Evolutionary conservation across 2,329 filamentous ascomycete genomes (phyloP), one percentile per base, ranked within the genome.

Genomic region (Botrytis byssoidea): DNA sequence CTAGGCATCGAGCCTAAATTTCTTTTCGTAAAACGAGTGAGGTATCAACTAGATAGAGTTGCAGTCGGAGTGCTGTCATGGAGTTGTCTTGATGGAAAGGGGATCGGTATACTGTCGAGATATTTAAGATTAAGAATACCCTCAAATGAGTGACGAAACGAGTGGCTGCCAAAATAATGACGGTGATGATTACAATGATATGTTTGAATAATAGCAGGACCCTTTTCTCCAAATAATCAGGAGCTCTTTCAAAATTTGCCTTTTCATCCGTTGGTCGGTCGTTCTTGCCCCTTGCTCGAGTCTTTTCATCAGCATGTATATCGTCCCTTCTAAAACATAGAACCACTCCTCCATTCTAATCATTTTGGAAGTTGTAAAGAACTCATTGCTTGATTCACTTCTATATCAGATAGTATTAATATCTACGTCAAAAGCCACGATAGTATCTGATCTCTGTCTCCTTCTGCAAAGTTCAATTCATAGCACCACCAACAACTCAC

Each of bases 91-190:
- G 8, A 8, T 5, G 1, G 7, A 42, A 40, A n/a, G 18, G 40
- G 42, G 1, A 42, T 42, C 9, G 7, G n/a, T 69, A n/a, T 32
- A 10, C 2, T 25, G 37, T 68, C 6, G 10, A 29, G 25, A 44
- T 44, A 7, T 57, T 57, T 1, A n/a, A 32, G 66, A 20, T 42
- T 57, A 69, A 25, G 10, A 12, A 69, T 69, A 12, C 16, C 44
- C 20, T 25, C 18, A 25, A 57, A 57, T 32, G n/a, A 59, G 51
- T 10, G 37, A 42, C 25, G 16, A 57, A 69, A 69, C 1, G 66
- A 69, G 66, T 7, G 66, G 37, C 66, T 57, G 37, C 20, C 66
- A 57, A 69, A 42, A 69, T 25, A 42, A 32, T 68, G 51, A 44
- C 37, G 48, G 12, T 44, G 10, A 2, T 32, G 14, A 3, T 69